A percentile compares a stretch with the other conserved stretches of the same genome.
Conservation (phyloP, 139 green algal species). For the Asterochloris erici region DNA sequence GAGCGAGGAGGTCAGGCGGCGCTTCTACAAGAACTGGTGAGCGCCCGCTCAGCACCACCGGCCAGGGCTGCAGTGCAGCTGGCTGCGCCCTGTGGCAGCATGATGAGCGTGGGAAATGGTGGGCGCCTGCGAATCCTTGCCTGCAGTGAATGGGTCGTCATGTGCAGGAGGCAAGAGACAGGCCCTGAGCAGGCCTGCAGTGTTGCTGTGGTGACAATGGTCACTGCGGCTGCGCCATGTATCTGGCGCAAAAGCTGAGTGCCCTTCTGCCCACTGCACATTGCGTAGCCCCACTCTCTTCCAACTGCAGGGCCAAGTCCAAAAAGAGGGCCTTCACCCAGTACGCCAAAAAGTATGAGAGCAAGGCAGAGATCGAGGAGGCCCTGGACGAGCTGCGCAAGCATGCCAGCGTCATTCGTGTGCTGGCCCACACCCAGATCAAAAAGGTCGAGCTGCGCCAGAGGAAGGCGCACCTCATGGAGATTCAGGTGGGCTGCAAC, state of each 20-base stretch:
- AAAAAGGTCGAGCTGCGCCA: constrained; percentile 78
- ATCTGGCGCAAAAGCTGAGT: background rate
- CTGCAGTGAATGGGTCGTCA: too few species aligned
- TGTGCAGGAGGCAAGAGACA: too few species aligned
- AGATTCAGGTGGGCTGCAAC: constrained; percentile 83
- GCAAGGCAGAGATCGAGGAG: constrained; percentile 82
- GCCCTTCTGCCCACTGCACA: background rate
- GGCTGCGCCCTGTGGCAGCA: background rate
- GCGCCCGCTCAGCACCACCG: background rate
- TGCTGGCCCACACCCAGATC: constrained; percentile 95
- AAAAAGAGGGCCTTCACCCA: constrained; percentile 99
- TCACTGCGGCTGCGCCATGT: background rate
- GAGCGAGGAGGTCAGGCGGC: constrained; percentile 86
- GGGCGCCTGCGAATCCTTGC: too few species aligned
- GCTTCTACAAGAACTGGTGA: constrained; percentile 95
- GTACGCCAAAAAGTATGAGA: constrained; percentile 93
- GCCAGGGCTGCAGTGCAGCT: background rate
- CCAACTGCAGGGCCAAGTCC: constrained; percentile 70
- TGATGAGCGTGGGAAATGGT: too few species aligned
- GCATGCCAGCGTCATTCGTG: constrained; percentile 84
- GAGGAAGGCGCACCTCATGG: constrained; percentile 98
- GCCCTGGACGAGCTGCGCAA: constrained; percentile 95
- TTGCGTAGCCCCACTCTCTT: background rate
- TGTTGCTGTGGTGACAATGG: background rate
- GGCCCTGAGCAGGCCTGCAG: too few species aligned